Evolutionary conservation across 2,329 filamentous ascomycete species (phyloP), one percentile per base, ranked within the genome.

Genomic region (Diaporthe velutina): DNA sequence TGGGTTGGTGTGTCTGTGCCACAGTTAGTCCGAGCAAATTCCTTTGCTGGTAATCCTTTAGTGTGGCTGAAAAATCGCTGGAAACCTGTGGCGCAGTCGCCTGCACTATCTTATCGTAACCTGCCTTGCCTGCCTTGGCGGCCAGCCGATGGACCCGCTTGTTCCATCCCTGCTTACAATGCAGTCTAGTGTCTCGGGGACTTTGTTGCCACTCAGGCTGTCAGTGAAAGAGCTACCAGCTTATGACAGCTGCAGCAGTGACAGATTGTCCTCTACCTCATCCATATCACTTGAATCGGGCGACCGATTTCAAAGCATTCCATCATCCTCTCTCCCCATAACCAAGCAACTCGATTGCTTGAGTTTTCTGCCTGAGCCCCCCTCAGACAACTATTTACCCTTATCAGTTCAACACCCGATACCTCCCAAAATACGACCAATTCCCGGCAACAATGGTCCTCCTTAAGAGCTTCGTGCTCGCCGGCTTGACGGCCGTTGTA

Each of bases 381-480:
- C 60, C n/a, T 55, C 50, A 70, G 25, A 61, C 25, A 35, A 67
- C 30, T 28, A 52, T 58, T 22, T 61, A 15, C 52, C 54, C 60
- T 38, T 45, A 72, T 60, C 73, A 70, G 70, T 70, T 67, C 17
- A 38, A 22, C 54, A 28, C 50, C 10, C 10, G 40, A 50, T n/a
- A 25, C 28, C 9, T 13, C 35, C 3, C 12, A 48, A 28, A 38
- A 33, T 17, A 58, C 61, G 66, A 76, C 58, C 64, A 75, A 71
- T 48, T 60, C 77, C 71, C 73, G 78, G 75, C 72, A 73, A 79
- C 82, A 77, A 90, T 91, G 89, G 88, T 91, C 80, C 84, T 90
- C 73, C 78, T 92, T 78, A 91, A 90, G 87, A 89, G 88, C 85
- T 86, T 92, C 80, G 83, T 91, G 83, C 84, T 92, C 83, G 85